A percentile compares a stretch with the other conserved stretches of the same genome.
These are phyloP conservation scores for Arthrobotrys sinensis DNA, from an alignment of 2,329 filamentous ascomycete species.

Conservation along the genomic window DNA sequence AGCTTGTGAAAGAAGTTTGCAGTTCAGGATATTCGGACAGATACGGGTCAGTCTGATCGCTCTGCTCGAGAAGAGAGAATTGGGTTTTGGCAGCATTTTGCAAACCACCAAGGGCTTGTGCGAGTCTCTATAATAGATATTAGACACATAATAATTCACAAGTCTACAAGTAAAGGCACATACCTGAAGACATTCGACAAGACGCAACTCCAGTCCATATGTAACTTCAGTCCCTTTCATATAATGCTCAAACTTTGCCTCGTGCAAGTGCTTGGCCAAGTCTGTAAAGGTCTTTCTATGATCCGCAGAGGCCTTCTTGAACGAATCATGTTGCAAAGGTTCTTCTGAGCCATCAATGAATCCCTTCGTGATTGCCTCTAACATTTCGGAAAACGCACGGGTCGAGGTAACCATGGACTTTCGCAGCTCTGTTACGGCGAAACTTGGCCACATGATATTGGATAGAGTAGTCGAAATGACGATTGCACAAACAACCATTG, in stretches of 20 bases:
- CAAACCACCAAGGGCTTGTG: conserved; percentile 90
- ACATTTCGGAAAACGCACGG: conserved; percentile 75
- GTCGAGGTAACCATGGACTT: conserved; percentile 75
- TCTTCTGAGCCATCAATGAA: conserved; percentile 76
- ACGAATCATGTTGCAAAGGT: conserved; percentile 72
- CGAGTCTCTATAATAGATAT: conserved; percentile 74
- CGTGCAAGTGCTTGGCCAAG: conserved; percentile 75
- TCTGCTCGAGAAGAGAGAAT: conserved; percentile 83
- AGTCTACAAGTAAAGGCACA: conserved; percentile 26
- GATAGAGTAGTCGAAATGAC: conserved; percentile 72
- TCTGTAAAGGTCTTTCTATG: conserved; percentile 73
- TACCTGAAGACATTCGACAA: conserved; percentile 82
- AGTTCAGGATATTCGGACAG: conserved; percentile 64
- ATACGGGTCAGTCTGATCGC: conserved; percentile 54
- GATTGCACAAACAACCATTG: conserved; percentile 75
- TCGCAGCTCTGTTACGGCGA: conserved; percentile 74
- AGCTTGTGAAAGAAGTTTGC: conserved; percentile 62
- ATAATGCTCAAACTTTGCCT: conserved; percentile 78
- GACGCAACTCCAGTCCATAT: conserved; percentile 81
- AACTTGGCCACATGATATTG: conserved; percentile 74
- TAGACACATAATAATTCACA: conserved; percentile 21
- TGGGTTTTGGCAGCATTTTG: conserved; percentile 91
- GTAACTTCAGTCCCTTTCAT: conserved; percentile 75
- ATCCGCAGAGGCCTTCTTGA: conserved; percentile 70
- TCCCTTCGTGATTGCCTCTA: conserved; percentile 74